Evolutionary conservation across 495 filamentous ascomycete genomes (phyloP).

Genomic region (Hypoxylon cercidicola): DNA sequence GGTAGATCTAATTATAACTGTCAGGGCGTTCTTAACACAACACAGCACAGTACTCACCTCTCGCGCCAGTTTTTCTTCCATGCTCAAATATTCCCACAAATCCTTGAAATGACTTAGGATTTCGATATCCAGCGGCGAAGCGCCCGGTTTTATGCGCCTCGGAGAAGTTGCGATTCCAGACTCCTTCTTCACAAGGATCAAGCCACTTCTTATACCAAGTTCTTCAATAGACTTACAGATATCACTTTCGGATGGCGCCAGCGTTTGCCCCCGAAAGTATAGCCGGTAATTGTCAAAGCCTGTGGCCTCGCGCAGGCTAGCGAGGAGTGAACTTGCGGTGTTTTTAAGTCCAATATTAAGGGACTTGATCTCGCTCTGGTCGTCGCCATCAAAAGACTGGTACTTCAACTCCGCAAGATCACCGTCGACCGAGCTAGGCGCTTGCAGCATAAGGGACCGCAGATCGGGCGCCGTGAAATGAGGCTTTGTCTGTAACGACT

Average conservation of each 20-base stretch:
- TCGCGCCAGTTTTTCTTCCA: constrained; percentile 76
- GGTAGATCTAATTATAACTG: constrained; percentile 67
- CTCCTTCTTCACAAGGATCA: constrained; percentile 67
- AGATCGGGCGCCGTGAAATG: constrained; percentile 62
- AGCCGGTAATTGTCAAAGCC: constrained; percentile 76
- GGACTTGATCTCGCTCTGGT: constrained; percentile 64
- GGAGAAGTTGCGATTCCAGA: constrained; percentile 47
- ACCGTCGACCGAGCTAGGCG: constrained; percentile 59
- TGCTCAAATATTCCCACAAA: constrained; percentile 81
- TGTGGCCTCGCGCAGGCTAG: constrained; percentile 70
- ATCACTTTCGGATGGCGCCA: constrained; percentile 59
- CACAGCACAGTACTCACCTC: constrained; percentile 58
- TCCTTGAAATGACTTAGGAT: constrained; percentile 87
- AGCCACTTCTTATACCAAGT: constrained; percentile 66
- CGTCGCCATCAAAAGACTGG: constrained; percentile 73
- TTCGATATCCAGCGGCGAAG: constrained; percentile 73
- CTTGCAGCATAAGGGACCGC: constrained; percentile 52
- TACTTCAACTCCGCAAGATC: constrained; percentile 74
- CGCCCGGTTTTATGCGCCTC: constrained; percentile 49
- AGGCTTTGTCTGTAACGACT: constrained; percentile 56
- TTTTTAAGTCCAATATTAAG: constrained; percentile 74
- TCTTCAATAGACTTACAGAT: constrained; percentile 66
- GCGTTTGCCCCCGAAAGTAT: constrained; percentile 59
- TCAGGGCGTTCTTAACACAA: constrained; percentile 34
- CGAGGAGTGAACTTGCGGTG: constrained; percentile 72